These are phyloP conservation scores for Magnolia changhungtana DNA, from an alignment of 164 flowering plant species.

Conservation along the genomic window DNA sequence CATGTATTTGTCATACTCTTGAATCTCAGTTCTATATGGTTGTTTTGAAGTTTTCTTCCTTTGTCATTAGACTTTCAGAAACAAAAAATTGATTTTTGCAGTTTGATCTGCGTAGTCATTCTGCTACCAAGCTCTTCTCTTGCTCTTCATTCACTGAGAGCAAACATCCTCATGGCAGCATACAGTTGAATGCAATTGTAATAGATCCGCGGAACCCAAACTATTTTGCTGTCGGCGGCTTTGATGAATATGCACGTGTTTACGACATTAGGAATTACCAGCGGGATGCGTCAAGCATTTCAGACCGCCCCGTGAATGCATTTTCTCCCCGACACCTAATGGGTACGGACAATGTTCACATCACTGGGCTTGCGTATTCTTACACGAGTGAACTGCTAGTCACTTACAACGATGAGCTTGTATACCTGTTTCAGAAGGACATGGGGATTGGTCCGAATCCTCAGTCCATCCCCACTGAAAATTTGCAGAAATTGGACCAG, in stretches of 20 bases:
- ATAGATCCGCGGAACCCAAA: constrained; percentile 68
- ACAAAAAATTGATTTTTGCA: constrained; percentile 31
- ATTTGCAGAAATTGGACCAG: constrained; percentile 27
- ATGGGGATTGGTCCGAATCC: constrained; percentile 60
- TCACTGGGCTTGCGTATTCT: constrained; percentile 70
- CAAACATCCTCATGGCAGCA: constrained; percentile 15
- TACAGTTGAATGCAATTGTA: constrained; percentile 54
- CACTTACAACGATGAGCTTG: constrained; percentile 71
- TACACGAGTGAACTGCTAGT: constrained; percentile 58
- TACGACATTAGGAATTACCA: constrained; percentile 62
- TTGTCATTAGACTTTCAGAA: constrained; percentile 6
- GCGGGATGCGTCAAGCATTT: constrained; percentile 31
- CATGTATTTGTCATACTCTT: constrained; percentile 38
- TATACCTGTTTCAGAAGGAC: constrained; percentile 58
- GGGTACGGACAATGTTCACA: constrained; percentile 34
- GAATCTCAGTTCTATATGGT: neutral
- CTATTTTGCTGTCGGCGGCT: constrained; percentile 60
- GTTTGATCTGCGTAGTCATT: constrained; percentile 65
- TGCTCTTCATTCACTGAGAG: constrained; percentile 43
- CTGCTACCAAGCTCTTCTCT: constrained; percentile 54
- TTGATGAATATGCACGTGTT: constrained; percentile 69
- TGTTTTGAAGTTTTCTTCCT: neutral
- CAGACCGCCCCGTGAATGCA: constrained; percentile 36
- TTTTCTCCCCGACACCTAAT: constrained; percentile 60
- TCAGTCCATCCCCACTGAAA: constrained; percentile 25